phyloP scores from a whole-genome alignment of 2,329 filamentous ascomycete genomes.

The Chaetothyriales sp. region DNA sequence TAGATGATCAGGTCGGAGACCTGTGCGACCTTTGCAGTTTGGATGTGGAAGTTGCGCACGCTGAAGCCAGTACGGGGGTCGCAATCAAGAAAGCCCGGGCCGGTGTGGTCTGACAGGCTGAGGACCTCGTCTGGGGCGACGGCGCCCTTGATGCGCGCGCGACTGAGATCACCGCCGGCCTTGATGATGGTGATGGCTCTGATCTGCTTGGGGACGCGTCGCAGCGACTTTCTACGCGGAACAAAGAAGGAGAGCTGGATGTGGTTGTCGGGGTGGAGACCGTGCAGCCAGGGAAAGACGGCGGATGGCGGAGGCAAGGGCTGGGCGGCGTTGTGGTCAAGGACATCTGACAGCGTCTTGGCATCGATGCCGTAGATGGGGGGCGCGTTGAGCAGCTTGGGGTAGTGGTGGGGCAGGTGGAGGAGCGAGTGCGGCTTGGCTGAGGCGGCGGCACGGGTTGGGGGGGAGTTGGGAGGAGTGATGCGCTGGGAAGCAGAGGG shows the following conservation, averaged over 20 bases:
- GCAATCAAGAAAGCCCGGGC: constrained; percentile 58
- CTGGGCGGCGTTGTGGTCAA: constrained; percentile 64
- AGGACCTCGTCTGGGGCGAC: constrained; percentile 71
- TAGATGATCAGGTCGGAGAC: constrained; percentile 91
- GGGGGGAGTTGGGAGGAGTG: constrained; percentile 54
- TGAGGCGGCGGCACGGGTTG: constrained; percentile 40
- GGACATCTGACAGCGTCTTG: constrained; percentile 52
- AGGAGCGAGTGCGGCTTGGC: constrained; percentile 53
- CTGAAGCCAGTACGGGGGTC: constrained; percentile 88
- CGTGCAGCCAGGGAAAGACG: constrained; percentile 94
- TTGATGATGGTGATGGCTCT: constrained; percentile 78
- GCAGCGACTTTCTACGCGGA: constrained; percentile 55
- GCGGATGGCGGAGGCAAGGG: constrained; percentile 70
- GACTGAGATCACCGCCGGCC: constrained; percentile 63
- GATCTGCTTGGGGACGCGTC: constrained; percentile 61
- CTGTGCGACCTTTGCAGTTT: constrained; percentile 72
- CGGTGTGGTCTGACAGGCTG: constrained; percentile 33
- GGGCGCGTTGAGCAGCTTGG: constrained; percentile 41
- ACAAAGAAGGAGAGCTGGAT: constrained; percentile 84
- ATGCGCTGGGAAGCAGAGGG: constrained; percentile 26
- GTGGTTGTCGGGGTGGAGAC: constrained; percentile 75
- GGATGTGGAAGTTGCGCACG: constrained; percentile 94
- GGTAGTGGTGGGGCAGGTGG: constrained; percentile 56
- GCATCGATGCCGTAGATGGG: constrained; percentile 61
- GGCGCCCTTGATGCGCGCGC: constrained; percentile 71